Base-by-base conservation (phyloP, 208 protist genomes). In the Blechomonas ayalai region DNA sequence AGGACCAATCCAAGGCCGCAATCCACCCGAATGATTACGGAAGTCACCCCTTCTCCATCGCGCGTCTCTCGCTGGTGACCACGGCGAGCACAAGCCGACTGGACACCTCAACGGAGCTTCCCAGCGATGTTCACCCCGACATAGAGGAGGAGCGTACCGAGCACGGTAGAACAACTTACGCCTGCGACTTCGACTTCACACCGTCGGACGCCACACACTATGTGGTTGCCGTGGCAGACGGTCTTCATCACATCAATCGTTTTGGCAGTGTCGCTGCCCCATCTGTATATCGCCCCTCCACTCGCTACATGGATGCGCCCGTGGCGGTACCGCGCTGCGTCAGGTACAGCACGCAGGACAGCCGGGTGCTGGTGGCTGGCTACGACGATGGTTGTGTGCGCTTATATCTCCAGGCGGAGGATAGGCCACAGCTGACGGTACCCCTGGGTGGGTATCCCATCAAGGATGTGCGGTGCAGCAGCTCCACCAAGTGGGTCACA, bases 301-400 rank as follows among this genome's bases (percentile, higher is more conserved):
- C 60, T 20, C 42, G 35, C 39, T 67, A 56, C 54, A 66, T 70
- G 50, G 46, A 45, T 26, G 49, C 33, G n/a, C 60, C 57, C 18
- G 39, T 67, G 12, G 59, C 52, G 31, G 60, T 82, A 27, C 75
- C 78, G 18, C 67, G 63, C 29, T 81, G 68, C 57, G 65, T 83
- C 39, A 69, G 69, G 24, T 92, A 72, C 59, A 76, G 49, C 37
- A 42, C 39, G 8, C 28, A 77, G 1, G 83, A 92, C 44, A 71
- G 62, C 20, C 75, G 73, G 27, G 67, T 83, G 51, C 54, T 92
- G 19, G 42, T 86, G 18, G 79, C 59, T 9, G 83, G 83, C 33
- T 92, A 88, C 64, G 76, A 73, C 37, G 79, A 92, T 54, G 83
- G 83, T 44, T 79, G 66, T 18, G 44, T 92, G 31, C 75, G 83